Evolutionary conservation across 768 basidiomycete genomes (phyloP), one percentile per base, ranked within the genome.

Genomic region (Tricholomella constricta): DNA sequence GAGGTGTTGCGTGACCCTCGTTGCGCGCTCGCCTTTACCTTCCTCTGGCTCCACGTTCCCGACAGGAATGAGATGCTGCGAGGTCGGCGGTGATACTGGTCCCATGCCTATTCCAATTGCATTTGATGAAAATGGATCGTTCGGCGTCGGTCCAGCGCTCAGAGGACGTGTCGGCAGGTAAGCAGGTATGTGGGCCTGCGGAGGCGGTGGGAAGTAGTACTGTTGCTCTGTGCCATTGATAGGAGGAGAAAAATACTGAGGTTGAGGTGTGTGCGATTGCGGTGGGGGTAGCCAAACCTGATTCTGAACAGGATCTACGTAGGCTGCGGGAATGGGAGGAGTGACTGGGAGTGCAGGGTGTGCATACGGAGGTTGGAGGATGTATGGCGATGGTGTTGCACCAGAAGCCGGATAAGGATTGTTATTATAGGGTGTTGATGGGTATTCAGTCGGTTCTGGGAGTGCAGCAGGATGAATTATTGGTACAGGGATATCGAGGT

Each of bases 381-480:
- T 20, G 48, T 69, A 61, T 58, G 67, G 59, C 44, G 45, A 52
- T 56, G 65, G 54, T 52, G 59, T 41, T 52, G 46, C 31, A 61
- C 55, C 48, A 58, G 50, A 55, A 60, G 47, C 45, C 63, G 48
- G 51, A 45, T 57, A 63, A 38, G 44, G 50, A 45, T 49, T 62
- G 62, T 35, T 63, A 63, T 35, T 63, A 63, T 40, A 50, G 51
- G 62, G 58, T 12, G 27, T 14, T 22, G 57, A 58, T 22, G 62
- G 57, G 49, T 51, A 54, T 43, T 62, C 61, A 29, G 48, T 61
- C 12, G 70, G 69, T 2, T 73, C 70, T 14, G 66, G 69, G 2
- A 69, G 51, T 45, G 84, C 82, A n/a, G 72, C 66, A 1, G 87
- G 85, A 64, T 91, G 87, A 20, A 83, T 73, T 19, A 90, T 75